Evolutionary conservation across 2,329 filamentous ascomycete species (phyloP).

Genomic region (Colletotrichum filicis): DNA sequence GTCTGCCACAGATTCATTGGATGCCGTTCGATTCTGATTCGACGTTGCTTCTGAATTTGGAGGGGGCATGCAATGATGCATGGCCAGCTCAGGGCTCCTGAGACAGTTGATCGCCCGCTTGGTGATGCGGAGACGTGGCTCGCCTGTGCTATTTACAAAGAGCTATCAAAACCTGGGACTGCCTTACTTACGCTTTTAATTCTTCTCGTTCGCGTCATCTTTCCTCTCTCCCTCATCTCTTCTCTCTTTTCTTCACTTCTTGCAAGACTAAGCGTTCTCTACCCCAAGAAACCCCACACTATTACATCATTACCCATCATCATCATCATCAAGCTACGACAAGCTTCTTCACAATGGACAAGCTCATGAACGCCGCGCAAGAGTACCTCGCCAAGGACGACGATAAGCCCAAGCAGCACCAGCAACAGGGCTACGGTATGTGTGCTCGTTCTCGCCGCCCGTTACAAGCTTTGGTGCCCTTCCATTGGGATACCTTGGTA

Average conservation of each 20-base stretch:
- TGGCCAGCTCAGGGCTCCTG: constrained; percentile 28
- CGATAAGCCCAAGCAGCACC: constrained; percentile 41
- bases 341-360: constrained; percentile 46
- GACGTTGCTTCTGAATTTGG: background rate
- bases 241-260: background rate
- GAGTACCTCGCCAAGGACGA: constrained; percentile 46
- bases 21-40: constrained; percentile 2
- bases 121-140: constrained; percentile 26
- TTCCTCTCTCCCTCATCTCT: background rate
- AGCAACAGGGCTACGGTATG: constrained; percentile 26
- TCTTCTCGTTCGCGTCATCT: background rate
- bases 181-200: background rate
- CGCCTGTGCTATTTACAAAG: constrained; percentile 8
- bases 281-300: background rate
- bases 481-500: background rate
- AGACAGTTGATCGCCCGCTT: constrained; percentile 27
- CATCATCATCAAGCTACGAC: background rate
- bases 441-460: background rate
- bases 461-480: background rate
- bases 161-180: constrained; percentile 17
- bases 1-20: background rate
- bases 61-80: constrained; percentile 3
- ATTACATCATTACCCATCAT: background rate
- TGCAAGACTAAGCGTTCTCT: background rate
- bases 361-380: constrained; percentile 48